These are phyloP conservation scores for Vicia sativa DNA, from an alignment of 306 rosid genomes.

Conservation along the genomic window DNA sequence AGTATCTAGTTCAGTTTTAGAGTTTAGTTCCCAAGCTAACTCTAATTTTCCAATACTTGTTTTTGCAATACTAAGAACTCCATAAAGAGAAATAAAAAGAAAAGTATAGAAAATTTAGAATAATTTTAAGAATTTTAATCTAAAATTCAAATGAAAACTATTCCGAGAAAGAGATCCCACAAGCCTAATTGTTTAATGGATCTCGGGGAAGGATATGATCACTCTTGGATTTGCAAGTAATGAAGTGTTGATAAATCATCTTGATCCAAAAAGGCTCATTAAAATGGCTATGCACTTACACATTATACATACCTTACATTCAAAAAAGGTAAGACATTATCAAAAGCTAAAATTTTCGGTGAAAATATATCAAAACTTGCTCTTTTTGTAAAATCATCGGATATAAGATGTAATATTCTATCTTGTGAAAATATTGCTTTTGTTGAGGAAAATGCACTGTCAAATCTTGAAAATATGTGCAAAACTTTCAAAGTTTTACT, in stretches of 20 bases:
- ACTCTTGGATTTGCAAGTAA: conserved; percentile 46
- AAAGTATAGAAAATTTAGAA: conserved; percentile 31
- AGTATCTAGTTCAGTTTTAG: conserved; percentile 42
- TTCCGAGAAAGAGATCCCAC: conserved; percentile 62
- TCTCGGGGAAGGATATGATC: conserved; percentile 77
- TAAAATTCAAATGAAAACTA: conserved; percentile 41
- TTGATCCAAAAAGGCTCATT: conserved; percentile 41
- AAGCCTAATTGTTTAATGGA: conserved; percentile 75
- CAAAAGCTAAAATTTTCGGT: conserved; percentile 32
- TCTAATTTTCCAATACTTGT: conserved; percentile 31
- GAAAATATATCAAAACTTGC: background rate
- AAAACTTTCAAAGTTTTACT: conserved; percentile 23
- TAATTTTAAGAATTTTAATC: conserved; percentile 36
- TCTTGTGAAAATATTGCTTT: conserved; percentile 30
- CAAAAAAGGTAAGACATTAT: conserved; percentile 32
- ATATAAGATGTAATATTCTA: conserved; percentile 31
- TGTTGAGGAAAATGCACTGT: conserved; percentile 21
- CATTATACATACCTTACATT: conserved; percentile 4
- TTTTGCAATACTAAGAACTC: conserved; percentile 38
- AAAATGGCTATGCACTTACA: conserved; percentile 22
- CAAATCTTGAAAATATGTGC: conserved; percentile 22
- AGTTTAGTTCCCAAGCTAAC: conserved; percentile 33
- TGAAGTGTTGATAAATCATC: conserved; percentile 35
- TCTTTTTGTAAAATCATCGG: background rate
- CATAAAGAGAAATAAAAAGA: conserved; percentile 32